These are phyloP conservation scores for Russula virescens DNA, from an alignment of 768 basidiomycete genomes.

Conservation along the genomic window DNA sequence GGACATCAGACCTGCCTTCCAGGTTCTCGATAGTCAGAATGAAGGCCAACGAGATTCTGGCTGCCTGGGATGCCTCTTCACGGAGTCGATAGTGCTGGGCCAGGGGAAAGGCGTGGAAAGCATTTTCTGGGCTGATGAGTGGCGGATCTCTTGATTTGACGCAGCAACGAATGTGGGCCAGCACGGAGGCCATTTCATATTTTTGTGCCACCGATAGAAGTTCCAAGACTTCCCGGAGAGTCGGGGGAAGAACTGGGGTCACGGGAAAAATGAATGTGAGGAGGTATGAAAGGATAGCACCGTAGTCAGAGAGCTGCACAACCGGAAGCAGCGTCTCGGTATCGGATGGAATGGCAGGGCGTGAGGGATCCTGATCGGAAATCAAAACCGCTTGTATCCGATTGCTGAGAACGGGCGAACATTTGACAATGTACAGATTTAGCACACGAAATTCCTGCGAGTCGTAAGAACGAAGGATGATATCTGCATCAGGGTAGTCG, in stretches of 20 bases:
- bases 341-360: no score
- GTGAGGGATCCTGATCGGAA: not conserved
- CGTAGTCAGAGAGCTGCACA: not conserved
- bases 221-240: not conserved
- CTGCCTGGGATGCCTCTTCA: not conserved
- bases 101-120: not conserved
- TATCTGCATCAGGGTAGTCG: constrained; percentile 38
- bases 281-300: not conserved
- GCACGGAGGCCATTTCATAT: not conserved
- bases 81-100: constrained; percentile 5
- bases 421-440: constrained; percentile 37
- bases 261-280: constrained; percentile 5
- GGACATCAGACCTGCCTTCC: not conserved
- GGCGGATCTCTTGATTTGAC: not conserved
- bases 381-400: constrained; percentile 23
- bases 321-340: no score
- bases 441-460: constrained; percentile 40
- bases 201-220: constrained; percentile 8
- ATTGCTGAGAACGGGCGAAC: constrained; percentile 36
- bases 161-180: not conserved
- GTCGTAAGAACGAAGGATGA: constrained; percentile 40
- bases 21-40: not conserved
- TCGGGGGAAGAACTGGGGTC: not conserved
- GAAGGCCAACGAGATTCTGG: not conserved
- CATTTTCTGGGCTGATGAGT: not conserved